A percentile compares a stretch with the other conserved stretches of the same genome.
Conservation (phyloP, 129 eudicot species). For the Helianthus tuberosus region DNA sequence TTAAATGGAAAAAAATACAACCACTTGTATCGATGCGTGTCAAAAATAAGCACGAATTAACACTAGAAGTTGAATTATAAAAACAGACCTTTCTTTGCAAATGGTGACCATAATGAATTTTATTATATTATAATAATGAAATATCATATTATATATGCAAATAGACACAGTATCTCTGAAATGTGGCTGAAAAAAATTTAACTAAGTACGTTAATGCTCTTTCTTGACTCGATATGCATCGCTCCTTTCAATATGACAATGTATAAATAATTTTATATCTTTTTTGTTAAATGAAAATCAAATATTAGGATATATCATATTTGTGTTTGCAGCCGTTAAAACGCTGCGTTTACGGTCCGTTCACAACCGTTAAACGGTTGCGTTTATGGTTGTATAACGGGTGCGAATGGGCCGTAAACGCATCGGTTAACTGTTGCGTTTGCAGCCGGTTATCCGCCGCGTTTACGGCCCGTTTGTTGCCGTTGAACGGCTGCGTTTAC, state of each 20-base stretch:
- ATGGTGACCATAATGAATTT: slow-evolving; percentile 16
- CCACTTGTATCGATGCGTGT: slow-evolving; percentile 21
- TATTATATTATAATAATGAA: neutral
- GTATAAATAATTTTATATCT: neutral
- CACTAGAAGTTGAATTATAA: slow-evolving; percentile 23
- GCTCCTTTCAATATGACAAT: neutral
- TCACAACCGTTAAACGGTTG: no score
- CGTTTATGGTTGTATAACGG: no score
- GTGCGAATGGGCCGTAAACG: no score
- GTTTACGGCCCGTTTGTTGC: no score
- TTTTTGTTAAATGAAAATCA: neutral
- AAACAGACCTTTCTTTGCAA: slow-evolving; percentile 8
- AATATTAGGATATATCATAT: neutral
- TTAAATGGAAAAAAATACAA: neutral
- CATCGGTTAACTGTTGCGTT: no score
- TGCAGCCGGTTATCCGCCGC: no score
- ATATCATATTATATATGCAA: slow-evolving; percentile 28
- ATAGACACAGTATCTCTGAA: neutral
- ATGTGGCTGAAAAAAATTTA: neutral
- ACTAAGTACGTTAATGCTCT: neutral
- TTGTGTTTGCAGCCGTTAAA: neutral
- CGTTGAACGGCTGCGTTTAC: no score
- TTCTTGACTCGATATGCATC: neutral
- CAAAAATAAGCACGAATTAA: slow-evolving; percentile 8
- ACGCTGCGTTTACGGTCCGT: no score